Conservation (phyloP, 1,284 basidiomycete genomes). For the Boletellus deceptivus region DNA sequence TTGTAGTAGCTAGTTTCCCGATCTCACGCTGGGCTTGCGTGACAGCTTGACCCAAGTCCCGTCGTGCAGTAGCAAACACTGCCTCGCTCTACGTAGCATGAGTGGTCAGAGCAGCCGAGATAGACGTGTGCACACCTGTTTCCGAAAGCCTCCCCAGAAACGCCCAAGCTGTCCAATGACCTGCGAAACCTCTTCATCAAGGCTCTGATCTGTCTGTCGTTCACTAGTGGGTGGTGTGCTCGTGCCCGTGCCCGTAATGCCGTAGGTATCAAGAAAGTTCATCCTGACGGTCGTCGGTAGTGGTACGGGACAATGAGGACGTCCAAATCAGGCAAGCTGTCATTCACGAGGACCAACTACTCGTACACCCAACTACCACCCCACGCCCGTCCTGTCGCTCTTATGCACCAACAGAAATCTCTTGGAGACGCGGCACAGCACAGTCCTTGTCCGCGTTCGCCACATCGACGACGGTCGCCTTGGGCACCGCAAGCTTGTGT, state of each 20-base stretch:
- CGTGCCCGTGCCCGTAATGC: conserved; percentile 44
- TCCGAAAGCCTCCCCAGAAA: conserved; percentile 88
- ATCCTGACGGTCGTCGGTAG: conserved; percentile 37
- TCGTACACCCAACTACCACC: conserved; percentile 18
- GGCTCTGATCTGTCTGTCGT: conserved; percentile 52
- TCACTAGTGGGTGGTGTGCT: conserved; percentile 43
- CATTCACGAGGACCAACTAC: conserved; percentile 1
- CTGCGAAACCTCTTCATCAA: conserved; percentile 85
- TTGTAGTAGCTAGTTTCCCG: conserved; percentile 52
- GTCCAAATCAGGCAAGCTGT: conserved; percentile 17
- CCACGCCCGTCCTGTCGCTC: neutral
- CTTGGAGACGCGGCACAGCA: conserved; percentile 2
- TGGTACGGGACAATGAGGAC: neutral
- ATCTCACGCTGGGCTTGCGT: conserved; percentile 82
- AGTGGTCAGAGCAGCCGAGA: neutral
- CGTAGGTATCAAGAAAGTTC: conserved; percentile 73
- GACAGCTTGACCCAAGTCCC: conserved; percentile 76
- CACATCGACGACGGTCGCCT: conserved; percentile 9
- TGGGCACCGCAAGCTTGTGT: conserved; percentile 41
- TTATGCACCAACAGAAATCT: conserved; percentile 24
- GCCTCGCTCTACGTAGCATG: conserved; percentile 60
- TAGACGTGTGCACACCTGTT: conserved; percentile 60
- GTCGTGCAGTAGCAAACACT: conserved; percentile 69
- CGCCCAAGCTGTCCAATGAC: conserved; percentile 81
- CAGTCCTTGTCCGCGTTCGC: conserved; percentile 5